Evolutionary conservation across 75 land plant genomes (phyloP).

Genomic region (Selaginella moellendorffii): DNA sequence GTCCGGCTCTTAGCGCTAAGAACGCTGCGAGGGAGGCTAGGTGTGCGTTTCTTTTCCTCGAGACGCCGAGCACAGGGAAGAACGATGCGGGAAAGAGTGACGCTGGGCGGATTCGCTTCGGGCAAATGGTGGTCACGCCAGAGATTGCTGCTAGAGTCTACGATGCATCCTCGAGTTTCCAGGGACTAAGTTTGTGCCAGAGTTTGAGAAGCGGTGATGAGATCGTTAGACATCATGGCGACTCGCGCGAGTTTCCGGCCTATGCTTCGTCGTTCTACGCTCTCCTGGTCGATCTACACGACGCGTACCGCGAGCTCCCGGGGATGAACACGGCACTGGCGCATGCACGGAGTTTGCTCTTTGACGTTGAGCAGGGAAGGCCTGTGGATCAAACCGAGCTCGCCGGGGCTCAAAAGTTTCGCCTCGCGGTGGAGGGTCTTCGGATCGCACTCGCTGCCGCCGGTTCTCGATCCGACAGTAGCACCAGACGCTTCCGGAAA

Average conservation of each 20-base stretch:
- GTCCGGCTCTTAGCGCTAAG: constrained; percentile 60
- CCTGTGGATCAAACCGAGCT: constrained; percentile 36
- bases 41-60: constrained; percentile 48
- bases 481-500: not conserved
- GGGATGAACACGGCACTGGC: constrained; percentile 41
- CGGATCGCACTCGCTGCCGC: constrained; percentile 47
- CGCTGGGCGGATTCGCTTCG: not conserved
- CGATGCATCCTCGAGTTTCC: no score
- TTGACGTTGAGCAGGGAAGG: constrained; percentile 42
- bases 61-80: constrained; percentile 27
- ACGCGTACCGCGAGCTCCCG: constrained; percentile 42
- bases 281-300: constrained; percentile 40
- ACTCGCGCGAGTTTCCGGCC: constrained; percentile 37
- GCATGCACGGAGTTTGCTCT: constrained; percentile 47
- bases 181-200: no score
- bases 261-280: constrained; percentile 57
- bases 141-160: not conserved
- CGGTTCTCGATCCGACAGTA: constrained; percentile 17
- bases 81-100: not conserved
- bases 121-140: not conserved
- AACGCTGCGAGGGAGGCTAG: constrained; percentile 45
- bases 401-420: constrained; percentile 36
- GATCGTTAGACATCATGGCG: no score
- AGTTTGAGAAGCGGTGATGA: no score
- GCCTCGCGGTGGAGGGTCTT: constrained; percentile 64